Conservation (phyloP, 176 grass and related monocot genomes). For the Tuctoria greenei region DNA sequence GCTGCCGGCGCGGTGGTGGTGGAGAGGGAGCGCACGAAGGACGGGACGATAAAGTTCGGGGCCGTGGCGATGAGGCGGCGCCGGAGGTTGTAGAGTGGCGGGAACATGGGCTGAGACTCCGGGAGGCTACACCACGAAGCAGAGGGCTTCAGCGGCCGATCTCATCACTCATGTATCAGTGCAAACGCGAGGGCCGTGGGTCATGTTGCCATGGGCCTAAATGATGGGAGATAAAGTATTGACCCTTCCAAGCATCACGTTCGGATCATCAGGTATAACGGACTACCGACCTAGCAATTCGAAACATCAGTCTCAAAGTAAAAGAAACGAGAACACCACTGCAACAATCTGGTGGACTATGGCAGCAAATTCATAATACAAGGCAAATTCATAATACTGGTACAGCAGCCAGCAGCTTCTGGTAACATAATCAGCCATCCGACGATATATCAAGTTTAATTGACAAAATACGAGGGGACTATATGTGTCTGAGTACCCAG, state of each 20-base stretch:
- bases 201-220: not conserved
- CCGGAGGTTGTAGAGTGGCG: conserved; percentile 6
- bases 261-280: not conserved
- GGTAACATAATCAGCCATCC: conserved; percentile 10
- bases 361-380: not conserved
- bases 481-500: no score
- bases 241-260: no score
- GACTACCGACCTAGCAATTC: not conserved
- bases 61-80: conserved; percentile 5
- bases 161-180: not conserved
- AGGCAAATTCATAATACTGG: not conserved
- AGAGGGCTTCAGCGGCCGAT: not conserved
- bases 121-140: not conserved
- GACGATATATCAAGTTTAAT: not conserved
- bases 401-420: conserved; percentile 5
- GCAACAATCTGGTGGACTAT: not conserved
- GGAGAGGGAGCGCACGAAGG: not conserved
- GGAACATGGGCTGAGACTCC: conserved; percentile 19
- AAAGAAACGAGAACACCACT: not conserved
- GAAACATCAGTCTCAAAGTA: not conserved
- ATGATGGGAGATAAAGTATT: no score
- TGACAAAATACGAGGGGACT: no score
- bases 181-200: not conserved
- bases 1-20: not conserved
- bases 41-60: not conserved